Evolutionary conservation across 345 rosid genomes (phyloP), one percentile per base, ranked within the genome.

Genomic region (Salix purpurea): DNA sequence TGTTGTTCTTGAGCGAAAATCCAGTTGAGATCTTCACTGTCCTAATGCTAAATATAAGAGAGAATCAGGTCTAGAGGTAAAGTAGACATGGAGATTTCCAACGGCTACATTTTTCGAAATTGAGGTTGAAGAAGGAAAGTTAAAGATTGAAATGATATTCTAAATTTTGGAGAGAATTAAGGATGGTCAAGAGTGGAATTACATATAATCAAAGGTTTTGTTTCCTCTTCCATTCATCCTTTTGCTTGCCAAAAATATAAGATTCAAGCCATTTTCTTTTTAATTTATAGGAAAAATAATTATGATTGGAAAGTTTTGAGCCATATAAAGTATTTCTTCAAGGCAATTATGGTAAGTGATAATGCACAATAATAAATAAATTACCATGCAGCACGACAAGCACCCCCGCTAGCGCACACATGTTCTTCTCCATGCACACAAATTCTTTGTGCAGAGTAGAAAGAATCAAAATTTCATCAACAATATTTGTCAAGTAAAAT

Each of bases 51-150:
- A 9, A n/a, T 56, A 56, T 8, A 56, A n/a, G 62, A 56, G 26
- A 56, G 62, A 26, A 56, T 56, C 12, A 56, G n/a, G 28, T n/a
- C 26, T n/a, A 23, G 28, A 58, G 26, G 12, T 8, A 19, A 52
- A 52, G n/a, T 52, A 52, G 58, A 19, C 8, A 18, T 19, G 7
- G 21, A 50, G 58, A 52, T 56, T 76, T 74, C 76, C 76, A 85
- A 87, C 84, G 83, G 88, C 87, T 85, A 85, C 13, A 2, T 81
- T 72, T 58, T 68, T 71, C 23, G 46, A 26, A 30, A 42, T 65
- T 34, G 21, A 56, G 42, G 42, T 70, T 71, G 72, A 46, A 34
- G 56, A 76, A 77, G 82, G 81, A 77, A 84, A 71, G 73, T 28
- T 48, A 48, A 4, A 44, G 26, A 70, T 67, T 67, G 28, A 16